Evolutionary conservation across 176 grass and related monocot species (phyloP), one percentile per base, ranked within the genome.

Genomic region (Musa acuminata): DNA sequence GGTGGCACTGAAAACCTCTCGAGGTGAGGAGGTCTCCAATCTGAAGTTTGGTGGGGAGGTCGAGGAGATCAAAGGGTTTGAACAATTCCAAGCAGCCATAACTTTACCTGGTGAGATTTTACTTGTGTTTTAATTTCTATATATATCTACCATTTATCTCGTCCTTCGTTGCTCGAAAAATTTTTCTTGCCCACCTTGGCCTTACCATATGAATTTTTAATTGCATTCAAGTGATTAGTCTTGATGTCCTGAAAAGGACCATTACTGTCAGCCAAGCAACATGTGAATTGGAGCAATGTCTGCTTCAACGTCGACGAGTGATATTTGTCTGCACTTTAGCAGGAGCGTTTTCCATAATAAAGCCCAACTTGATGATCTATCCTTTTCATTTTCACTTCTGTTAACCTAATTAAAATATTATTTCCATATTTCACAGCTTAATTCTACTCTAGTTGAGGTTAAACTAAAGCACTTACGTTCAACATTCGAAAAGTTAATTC

Each of bases 11-110:
- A 99, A 91, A 85, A 83, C 90, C 53, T 94, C 90, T 53, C 90
- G 80, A 8, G 95, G 95, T 13, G 95, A 94, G 64, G 90, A 89
- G 21, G 82, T 99, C 53, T 89, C 84, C 19, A 99, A 99, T 75
- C 62, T 99, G 80, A 99, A 94, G 64, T 99, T 99, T 84, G 95
- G 95, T 62, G 87, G 94, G 49, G 95, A 89, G 62, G 90, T 99
- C 77, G 95, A 99, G 79, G 74, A 80, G 67, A 89, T 99, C 69
- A 74, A 74, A 26, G 90, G 95, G 79, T 79, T 87, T 62, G 88
- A 94, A 62, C 90, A 94, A 51, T 99, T 99, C 73, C 88, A 87
- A 70, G 77, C 84, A 68, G 95, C 84, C 79, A 91, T 87, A 77
- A 82, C 77, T 62, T 89, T 99, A 77, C 95, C 95, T 71, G 95